Conservation (phyloP, 805 yeast genomes). For the Zygosaccharomyces kombuchaensis region DNA sequence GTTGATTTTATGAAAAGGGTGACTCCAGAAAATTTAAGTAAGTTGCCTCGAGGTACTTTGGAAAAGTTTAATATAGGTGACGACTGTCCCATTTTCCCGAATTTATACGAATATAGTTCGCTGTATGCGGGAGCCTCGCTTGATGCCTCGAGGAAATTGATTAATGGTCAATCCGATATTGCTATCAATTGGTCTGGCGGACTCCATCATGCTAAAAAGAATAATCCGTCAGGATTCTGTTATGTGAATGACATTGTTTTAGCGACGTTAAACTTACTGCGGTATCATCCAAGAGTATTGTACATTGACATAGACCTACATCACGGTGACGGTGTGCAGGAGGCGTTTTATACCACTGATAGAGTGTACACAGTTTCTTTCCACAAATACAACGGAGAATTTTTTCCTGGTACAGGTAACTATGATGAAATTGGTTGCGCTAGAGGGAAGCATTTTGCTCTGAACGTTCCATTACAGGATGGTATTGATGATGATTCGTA, state of each 20-base stretch:
- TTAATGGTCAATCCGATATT: constrained; percentile 78
- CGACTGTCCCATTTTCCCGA: constrained; percentile 83
- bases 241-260: constrained; percentile 86
- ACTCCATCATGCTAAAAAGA: constrained; percentile 86
- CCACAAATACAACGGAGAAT: constrained; percentile 85
- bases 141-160: constrained; percentile 83
- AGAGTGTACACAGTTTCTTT: constrained; percentile 87
- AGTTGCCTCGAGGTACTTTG: constrained; percentile 44
- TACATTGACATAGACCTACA: constrained; percentile 89
- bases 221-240: constrained; percentile 88
- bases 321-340: constrained; percentile 95
- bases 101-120: constrained; percentile 68
- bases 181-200: constrained; percentile 96
- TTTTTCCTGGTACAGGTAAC: constrained; percentile 92
- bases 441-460: constrained; percentile 74
- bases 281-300: constrained; percentile 80
- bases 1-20: constrained; percentile 69
- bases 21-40: constrained; percentile 65
- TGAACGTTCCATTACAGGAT: constrained; percentile 83
- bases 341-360: constrained; percentile 88
- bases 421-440: constrained; percentile 80
- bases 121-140: constrained; percentile 85
- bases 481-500: constrained; percentile 86
- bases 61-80: constrained; percentile 91
- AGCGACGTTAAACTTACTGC: constrained; percentile 71